Base-by-base conservation (phyloP, 345 rosid genomes). In the Clarkia xantiana region DNA sequence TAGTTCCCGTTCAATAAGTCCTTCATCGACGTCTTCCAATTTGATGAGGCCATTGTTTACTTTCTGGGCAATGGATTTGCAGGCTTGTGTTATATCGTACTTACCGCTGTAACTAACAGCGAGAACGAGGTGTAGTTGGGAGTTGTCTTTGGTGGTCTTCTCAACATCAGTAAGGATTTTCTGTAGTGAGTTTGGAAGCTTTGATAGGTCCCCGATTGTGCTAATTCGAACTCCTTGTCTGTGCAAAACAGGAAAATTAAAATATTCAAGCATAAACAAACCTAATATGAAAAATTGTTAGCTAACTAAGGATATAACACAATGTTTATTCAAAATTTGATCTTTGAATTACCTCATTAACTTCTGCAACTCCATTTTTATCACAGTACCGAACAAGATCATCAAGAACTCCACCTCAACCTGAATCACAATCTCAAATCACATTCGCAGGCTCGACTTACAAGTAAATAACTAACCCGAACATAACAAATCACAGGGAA, bases 81-180 rank as follows among this genome's bases (percentile, higher is more conserved):
- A 79, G 0, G 94, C 91, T 46, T 84, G 90, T 25, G 73, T 14
- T 7, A 79, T 76, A 49, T 84, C 91, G 41, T 78, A 70, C 53
- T 76, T 84, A 15, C 91, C 94, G 14, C 86, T 79, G 70, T 79
- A 81, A 67, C 88, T 79, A 11, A 84, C 75, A 0, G 97, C 97
- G 15, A 77, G 75, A 1, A 84, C 72, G 18, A 84, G 57, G 55
- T 84, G 97, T 42, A 79, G 72, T 38, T 59, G 64, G 18, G 74
- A 59, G 67, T 74, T 74, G 36, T 60, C 34, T 58, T 60, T 79
- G 0, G 91, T 81, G 13, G 10, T n/a, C n/a, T n/a, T n/a, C n/a
- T n/a, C n/a, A n/a, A n/a, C n/a, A n/a, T n/a, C n/a, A n/a, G n/a
- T n/a, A n/a, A n/a, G n/a, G n/a, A n/a, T n/a, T n/a, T n/a, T n/a